Conservation (phyloP, 2,329 filamentous ascomycete species). For the Capronia americana region DNA sequence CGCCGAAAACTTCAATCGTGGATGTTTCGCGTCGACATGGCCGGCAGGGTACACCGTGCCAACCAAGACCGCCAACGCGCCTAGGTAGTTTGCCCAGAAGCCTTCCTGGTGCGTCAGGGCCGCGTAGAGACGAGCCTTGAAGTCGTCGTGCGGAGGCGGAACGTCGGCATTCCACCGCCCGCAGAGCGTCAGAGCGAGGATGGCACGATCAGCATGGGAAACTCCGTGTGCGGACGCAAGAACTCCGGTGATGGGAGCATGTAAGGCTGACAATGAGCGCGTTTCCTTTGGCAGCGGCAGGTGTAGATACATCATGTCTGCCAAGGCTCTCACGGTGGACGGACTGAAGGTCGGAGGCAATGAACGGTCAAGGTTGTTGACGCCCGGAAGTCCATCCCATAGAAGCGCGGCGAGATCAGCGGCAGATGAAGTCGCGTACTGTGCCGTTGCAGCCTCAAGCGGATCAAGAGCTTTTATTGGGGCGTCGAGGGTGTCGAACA, state of each 20-base stretch:
- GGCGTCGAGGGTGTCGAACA: slow-evolving; percentile 66
- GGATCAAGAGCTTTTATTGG: slow-evolving; percentile 70
- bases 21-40: slow-evolving; percentile 37
- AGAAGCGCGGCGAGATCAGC: slow-evolving; percentile 59
- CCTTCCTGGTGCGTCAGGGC: slow-evolving; percentile 45
- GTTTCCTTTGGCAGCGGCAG: slow-evolving; percentile 45
- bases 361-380: slow-evolving; percentile 35
- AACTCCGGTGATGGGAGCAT: slow-evolving; percentile 45
- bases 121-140: slow-evolving; percentile 42
- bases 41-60: slow-evolving; percentile 45
- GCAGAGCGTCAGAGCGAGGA: slow-evolving; percentile 45
- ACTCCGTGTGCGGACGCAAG: slow-evolving; percentile 46
- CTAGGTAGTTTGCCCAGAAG: slow-evolving; percentile 46
- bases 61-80: slow-evolving; percentile 43
- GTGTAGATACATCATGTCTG: slow-evolving; percentile 46
- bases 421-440: slow-evolving; percentile 55
- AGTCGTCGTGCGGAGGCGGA: slow-evolving; percentile 44
- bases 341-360: slow-evolving; percentile 42
- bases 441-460: slow-evolving; percentile 65
- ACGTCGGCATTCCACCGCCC: slow-evolving; percentile 43
- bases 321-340: slow-evolving; percentile 43
- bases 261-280: slow-evolving; percentile 44
- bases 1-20: slow-evolving; percentile 41
- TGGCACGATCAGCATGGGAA: slow-evolving; percentile 45
- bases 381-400: slow-evolving; percentile 51